phyloP scores from a whole-genome alignment of 1,139 yeast genomes.

The Geotrichum australiense region DNA sequence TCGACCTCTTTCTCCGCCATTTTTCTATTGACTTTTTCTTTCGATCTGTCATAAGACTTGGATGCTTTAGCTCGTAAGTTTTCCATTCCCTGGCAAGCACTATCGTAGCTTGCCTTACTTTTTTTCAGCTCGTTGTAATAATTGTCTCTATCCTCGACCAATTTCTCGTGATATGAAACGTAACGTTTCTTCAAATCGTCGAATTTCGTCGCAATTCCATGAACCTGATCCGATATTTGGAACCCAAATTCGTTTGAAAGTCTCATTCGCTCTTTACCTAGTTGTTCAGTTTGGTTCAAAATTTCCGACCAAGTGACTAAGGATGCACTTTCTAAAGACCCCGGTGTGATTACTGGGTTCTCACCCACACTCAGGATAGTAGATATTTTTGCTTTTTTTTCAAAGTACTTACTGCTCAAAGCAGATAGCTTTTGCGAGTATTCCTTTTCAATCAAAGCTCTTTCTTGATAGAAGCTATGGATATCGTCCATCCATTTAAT shows the following conservation, averaged over 20 bases:
- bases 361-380: slow-evolving; percentile 82
- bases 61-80: slow-evolving; percentile 66
- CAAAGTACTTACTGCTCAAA: slow-evolving; percentile 63
- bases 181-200: slow-evolving; percentile 51
- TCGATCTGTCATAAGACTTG: slow-evolving; percentile 40
- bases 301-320: slow-evolving; percentile 92
- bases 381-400: slow-evolving; percentile 64
- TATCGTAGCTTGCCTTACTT: slow-evolving; percentile 70
- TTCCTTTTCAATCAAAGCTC: slow-evolving; percentile 76
- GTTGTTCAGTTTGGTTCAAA: slow-evolving; percentile 72
- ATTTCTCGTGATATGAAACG: slow-evolving; percentile 50
- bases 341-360: slow-evolving; percentile 85
- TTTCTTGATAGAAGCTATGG: slow-evolving; percentile 74
- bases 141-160: slow-evolving; percentile 51
- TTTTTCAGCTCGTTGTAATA: slow-evolving; percentile 62
- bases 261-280: slow-evolving; percentile 59
- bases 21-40: slow-evolving; percentile 54
- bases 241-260: slow-evolving; percentile 57
- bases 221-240: slow-evolving; percentile 59
- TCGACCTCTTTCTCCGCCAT: slow-evolving; percentile 59
- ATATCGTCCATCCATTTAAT: slow-evolving; percentile 70
- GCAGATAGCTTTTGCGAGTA: slow-evolving; percentile 63
- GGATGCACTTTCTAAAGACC: slow-evolving; percentile 88
- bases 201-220: slow-evolving; percentile 47
- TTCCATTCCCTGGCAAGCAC: slow-evolving; percentile 75